Evolutionary conservation across 257 asterid species (phyloP), one percentile per base, ranked within the genome.

Genomic region (Petrea volubilis): DNA sequence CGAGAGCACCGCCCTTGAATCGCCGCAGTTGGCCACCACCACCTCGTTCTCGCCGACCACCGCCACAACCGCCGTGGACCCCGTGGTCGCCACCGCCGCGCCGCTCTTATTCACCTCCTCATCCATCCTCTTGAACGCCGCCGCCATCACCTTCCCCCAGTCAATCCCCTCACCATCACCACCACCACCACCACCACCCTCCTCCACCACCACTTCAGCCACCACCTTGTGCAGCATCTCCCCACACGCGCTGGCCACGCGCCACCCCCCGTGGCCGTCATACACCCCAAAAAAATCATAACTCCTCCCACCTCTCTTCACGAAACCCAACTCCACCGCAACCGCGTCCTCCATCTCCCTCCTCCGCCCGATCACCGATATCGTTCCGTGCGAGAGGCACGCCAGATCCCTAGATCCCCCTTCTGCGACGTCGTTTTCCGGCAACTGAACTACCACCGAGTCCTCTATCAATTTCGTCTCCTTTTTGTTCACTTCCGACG

Each of bases 21-120:
- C 97, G 3, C 96, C 97, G 71, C 96, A 91, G 63, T 88, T 85
- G 0, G 95, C 95, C 31, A 88, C 88, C 77, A 91, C 88, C 65
- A 91, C 63, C 78, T 76, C 92, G 44, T 83, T 85, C 73, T 70
- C 84, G 24, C 94, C 94, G 0, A 88, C 86, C 77, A 88, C 87
- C 60, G 90, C 94, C 44, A 91, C 94, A 23, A 85, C 87, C 2
- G 97, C 96, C 1, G 97, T 90, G 11, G 97, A 80, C 7, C 97
- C 96, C 65, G 79, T 74, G 47, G 86, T 76, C 60, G 80, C 94
- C 71, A 79, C 85, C 28, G 76, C 77, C 7, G 72, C 72, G n/a
- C 87, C 94, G 1, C 25, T 40, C 67, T 38, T 61, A 20, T 65
- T 82, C 72, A 88, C 91, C 67, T 80, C 93, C 20, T 77, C 90